Percentiles rank a stretch among this genome's conserved stretches.
Evolutionary conservation across 1,284 basidiomycete species (phyloP).

Genomic region (Boletus austroedulis): DNA sequence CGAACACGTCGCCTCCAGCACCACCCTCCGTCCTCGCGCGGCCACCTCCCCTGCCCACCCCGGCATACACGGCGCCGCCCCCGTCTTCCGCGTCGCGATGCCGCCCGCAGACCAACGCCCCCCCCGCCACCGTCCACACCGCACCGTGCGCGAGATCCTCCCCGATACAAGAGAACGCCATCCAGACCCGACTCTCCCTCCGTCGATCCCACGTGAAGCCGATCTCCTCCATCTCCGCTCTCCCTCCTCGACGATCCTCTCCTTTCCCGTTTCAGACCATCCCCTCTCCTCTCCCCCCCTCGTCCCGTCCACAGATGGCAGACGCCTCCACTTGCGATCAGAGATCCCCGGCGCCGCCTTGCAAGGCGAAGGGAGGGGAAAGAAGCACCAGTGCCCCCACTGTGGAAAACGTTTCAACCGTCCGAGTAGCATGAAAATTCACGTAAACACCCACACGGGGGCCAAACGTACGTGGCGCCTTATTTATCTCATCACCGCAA

Average conservation of each 20-base stretch:
- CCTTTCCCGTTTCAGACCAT: constrained; percentile 34
- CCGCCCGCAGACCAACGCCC: constrained; percentile 16
- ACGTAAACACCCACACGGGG: constrained; percentile 75
- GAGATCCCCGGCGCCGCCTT: constrained; percentile 28
- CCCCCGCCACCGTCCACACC: constrained; percentile 20
- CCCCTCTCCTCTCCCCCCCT: constrained; percentile 21
- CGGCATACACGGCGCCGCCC: constrained; percentile 36
- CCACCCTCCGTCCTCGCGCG: constrained; percentile 36
- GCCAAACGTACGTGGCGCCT: constrained; percentile 58
- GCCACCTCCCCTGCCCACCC: constrained; percentile 10
- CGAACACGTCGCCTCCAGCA: constrained; percentile 45
- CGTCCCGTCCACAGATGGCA: constrained; percentile 29
- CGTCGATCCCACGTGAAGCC: constrained; percentile 33
- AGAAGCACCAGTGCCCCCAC: constrained; percentile 61
- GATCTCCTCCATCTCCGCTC: constrained; percentile 33
- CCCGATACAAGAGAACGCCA: constrained; percentile 28
- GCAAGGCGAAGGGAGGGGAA: constrained; percentile 36
- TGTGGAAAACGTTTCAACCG: constrained; percentile 74
- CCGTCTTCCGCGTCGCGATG: constrained; percentile 39
- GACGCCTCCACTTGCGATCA: constrained; percentile 32
- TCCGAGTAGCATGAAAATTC: constrained; percentile 72
- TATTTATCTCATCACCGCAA: constrained; percentile 22
- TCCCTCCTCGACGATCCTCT: constrained; percentile 33
- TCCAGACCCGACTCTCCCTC: constrained; percentile 21
- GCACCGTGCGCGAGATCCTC: constrained; percentile 24